Evolutionary conservation across 2,329 filamentous ascomycete genomes (phyloP).

Genomic region (Aspergillus vadensis): DNA sequence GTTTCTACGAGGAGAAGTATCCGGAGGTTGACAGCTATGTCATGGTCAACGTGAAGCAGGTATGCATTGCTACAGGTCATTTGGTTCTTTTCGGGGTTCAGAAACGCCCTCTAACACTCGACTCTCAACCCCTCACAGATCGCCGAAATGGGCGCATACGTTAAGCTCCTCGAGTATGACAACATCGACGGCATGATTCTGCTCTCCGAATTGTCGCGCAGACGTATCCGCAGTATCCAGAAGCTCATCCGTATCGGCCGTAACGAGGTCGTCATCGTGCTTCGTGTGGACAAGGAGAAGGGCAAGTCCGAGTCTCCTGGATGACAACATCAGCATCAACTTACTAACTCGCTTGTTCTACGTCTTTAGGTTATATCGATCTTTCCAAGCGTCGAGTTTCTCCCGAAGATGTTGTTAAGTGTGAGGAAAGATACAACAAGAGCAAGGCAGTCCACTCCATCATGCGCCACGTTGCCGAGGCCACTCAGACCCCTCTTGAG

Average conservation of each 20-base stretch:
- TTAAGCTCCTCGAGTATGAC: constrained; percentile 99
- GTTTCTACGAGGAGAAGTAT: constrained; percentile 97
- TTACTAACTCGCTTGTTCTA: constrained; percentile 23
- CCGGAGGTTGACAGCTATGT: constrained; percentile 99
- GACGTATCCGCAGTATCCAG: constrained; percentile 98
- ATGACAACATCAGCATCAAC: neutral
- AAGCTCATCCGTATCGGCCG: constrained; percentile 97
- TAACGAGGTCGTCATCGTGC: constrained; percentile 97
- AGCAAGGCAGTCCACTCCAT: constrained; percentile 99
- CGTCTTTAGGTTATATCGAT: constrained; percentile 80
- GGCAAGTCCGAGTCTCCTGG: constrained; percentile 52
- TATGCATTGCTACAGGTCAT: constrained; percentile 39
- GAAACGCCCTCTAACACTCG: constrained; percentile 17
- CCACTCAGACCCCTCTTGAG: constrained; percentile 93
- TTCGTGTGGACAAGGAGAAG: constrained; percentile 99
- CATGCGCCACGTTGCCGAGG: constrained; percentile 98
- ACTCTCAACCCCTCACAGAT: constrained; percentile 60
- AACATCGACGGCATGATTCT: constrained; percentile 99
- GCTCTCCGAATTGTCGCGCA: constrained; percentile 92
- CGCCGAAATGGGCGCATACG: constrained; percentile 99
- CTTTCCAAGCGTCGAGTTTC: constrained; percentile 97
- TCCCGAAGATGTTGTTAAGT: constrained; percentile 96
- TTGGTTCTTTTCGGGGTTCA: neutral
- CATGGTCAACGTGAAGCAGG: constrained; percentile 99
- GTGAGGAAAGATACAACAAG: constrained; percentile 99